Percentiles rank a stretch among this genome's conserved stretches.
Evolutionary conservation across 2,329 filamentous ascomycete genomes (phyloP).

Genomic region (Hymenoscyphus occultus): DNA sequence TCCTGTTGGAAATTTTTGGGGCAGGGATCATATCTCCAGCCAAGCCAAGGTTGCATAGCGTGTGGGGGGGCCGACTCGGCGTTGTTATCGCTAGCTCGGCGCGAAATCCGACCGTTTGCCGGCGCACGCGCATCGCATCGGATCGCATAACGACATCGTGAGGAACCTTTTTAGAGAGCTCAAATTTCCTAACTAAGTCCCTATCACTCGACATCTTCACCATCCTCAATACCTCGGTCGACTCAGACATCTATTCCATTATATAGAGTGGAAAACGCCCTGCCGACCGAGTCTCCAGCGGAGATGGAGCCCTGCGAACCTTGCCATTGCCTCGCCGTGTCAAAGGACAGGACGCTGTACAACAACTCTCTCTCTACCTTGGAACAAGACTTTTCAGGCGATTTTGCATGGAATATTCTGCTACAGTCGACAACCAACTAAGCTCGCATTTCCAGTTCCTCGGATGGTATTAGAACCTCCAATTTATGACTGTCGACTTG

Average conservation of each 20-base stretch:
- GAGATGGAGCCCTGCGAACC: conserved; percentile 36
- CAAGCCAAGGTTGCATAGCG: not conserved
- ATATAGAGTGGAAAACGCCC: not conserved
- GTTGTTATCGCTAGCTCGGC: not conserved
- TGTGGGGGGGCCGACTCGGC: not conserved
- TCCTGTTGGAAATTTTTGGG: conserved; percentile 9
- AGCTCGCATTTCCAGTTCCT: conserved; percentile 9
- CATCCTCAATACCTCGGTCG: not conserved
- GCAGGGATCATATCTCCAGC: conserved; percentile 2
- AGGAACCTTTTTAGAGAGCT: not conserved
- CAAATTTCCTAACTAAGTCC: not conserved
- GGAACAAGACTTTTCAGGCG: not conserved
- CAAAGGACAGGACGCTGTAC: conserved; percentile 14
- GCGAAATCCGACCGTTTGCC: not conserved
- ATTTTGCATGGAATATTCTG: conserved; percentile 4
- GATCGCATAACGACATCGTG: not conserved
- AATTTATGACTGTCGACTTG: conserved; percentile 22
- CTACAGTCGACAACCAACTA: not conserved
- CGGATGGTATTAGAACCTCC: conserved; percentile 6
- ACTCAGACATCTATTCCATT: not conserved
- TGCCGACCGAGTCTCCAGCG: conserved; percentile 13
- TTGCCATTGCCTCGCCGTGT: conserved; percentile 25
- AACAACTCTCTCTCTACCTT: conserved; percentile 1
- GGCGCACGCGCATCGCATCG: not conserved
- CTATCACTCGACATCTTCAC: not conserved